These are phyloP conservation scores for Penicillium ucsense DNA, from an alignment of 495 filamentous ascomycete genomes.

Conservation along the genomic window DNA sequence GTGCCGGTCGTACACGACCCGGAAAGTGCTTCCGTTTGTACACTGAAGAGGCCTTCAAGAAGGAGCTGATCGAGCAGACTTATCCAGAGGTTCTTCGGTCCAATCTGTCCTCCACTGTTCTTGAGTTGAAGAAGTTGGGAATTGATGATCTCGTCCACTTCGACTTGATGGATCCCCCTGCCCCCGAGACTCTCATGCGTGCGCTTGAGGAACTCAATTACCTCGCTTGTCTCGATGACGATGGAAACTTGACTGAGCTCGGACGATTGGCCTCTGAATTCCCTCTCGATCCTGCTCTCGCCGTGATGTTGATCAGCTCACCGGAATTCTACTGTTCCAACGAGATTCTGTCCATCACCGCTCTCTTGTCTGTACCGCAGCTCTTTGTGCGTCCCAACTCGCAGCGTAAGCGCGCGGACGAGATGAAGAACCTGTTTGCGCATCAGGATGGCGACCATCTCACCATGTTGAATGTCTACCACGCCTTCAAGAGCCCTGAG, in stretches of 20 bases:
- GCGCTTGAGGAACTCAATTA: conserved; percentile 98
- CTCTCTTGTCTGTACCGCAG: conserved; percentile 88
- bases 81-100: conserved; percentile 93
- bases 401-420: conserved; percentile 84
- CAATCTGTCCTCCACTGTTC: conserved; percentile 85
- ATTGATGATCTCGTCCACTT: conserved; percentile 96
- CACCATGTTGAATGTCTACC: conserved; percentile 94
- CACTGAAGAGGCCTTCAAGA: conserved; percentile 93
- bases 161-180: conserved; percentile 96
- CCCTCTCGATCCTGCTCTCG: conserved; percentile 87
- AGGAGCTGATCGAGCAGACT: conserved; percentile 93
- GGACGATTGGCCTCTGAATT: conserved; percentile 90
- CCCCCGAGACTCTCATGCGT: conserved; percentile 97
- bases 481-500: conserved; percentile 78
- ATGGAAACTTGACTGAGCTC: conserved; percentile 78
- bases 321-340: conserved; percentile 99
- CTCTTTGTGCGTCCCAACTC: conserved; percentile 83
- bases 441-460: conserved; percentile 92
- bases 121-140: conserved; percentile 96
- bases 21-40: conserved; percentile 98
- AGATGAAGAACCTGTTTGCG: conserved; percentile 92
- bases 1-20: conserved; percentile 94
- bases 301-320: conserved; percentile 95
- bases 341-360: conserved; percentile 91
- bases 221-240: conserved; percentile 90